These are phyloP conservation scores for Ailanthus altissimus DNA, from an alignment of 345 rosid genomes.

Conservation along the genomic window DNA sequence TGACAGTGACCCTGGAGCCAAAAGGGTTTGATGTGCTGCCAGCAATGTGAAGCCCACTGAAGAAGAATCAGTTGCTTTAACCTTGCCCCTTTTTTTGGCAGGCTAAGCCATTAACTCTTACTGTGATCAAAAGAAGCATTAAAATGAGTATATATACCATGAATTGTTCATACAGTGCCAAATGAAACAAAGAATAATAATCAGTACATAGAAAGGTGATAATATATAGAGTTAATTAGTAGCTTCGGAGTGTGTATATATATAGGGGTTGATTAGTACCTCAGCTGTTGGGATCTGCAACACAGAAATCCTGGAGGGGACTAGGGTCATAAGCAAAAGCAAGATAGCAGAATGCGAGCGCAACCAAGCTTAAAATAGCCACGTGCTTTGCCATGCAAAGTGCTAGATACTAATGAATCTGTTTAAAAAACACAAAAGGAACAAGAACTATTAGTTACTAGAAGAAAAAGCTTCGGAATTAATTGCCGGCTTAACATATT, in stretches of 20 bases:
- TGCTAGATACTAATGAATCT: background rate
- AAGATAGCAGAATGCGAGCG: slow-evolving; percentile 2
- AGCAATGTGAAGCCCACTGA: slow-evolving; percentile 26
- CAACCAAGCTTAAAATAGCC: slow-evolving; percentile 6
- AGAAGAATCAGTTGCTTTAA: slow-evolving; percentile 22
- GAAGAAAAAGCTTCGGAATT: no score
- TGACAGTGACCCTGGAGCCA: slow-evolving; percentile 18
- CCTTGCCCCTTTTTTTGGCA: slow-evolving; percentile 18
- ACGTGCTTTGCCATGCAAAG: no score
- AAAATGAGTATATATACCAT: background rate
- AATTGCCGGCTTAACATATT: no score
- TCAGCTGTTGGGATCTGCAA: slow-evolving; percentile 21
- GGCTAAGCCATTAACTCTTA: slow-evolving; percentile 10
- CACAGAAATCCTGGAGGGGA: slow-evolving; percentile 34
- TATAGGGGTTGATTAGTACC: slow-evolving; percentile 7
- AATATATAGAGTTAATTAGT: no score
- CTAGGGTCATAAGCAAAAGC: slow-evolving; percentile 26
- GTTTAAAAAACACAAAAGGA: background rate
- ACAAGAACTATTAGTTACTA: no score
- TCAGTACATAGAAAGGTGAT: background rate
- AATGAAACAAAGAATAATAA: no score
- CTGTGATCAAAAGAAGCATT: background rate
- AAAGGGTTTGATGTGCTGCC: slow-evolving; percentile 12
- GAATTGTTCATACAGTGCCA: no score
- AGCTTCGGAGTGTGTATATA: no score